phyloP scores from a whole-genome alignment of 2,329 filamentous ascomycete genomes.

The Sclerotinia nivalis region DNA sequence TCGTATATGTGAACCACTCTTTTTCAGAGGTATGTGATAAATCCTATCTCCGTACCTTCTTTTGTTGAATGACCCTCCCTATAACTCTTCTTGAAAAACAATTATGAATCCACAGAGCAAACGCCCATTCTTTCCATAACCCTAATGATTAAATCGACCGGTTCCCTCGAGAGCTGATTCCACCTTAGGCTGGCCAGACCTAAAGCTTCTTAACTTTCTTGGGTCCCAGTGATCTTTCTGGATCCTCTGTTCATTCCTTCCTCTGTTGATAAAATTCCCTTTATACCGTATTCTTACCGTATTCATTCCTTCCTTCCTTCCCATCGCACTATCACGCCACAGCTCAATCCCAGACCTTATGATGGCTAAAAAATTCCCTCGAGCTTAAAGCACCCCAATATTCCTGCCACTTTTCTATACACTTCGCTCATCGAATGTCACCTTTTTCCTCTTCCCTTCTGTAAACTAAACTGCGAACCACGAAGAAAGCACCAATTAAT shows the following conservation, averaged over 20 bases:
- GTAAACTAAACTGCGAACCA: neutral
- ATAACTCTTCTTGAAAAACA: too few species aligned
- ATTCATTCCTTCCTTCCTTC: neutral
- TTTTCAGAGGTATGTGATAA: neutral
- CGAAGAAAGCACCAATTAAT: neutral
- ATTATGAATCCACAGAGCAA: neutral
- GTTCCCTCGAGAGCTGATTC: neutral
- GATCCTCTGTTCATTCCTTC: neutral
- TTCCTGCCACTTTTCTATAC: neutral
- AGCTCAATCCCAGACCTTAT: neutral
- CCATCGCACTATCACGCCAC: neutral
- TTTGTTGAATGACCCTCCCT: too few species aligned
- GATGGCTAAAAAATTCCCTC: neutral
- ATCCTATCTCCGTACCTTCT: neutral
- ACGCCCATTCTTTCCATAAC: too few species aligned
- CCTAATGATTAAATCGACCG: neutral
- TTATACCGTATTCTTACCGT: too few species aligned
- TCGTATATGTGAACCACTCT: neutral
- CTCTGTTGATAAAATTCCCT: accelerated
- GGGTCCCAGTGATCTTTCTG: neutral
- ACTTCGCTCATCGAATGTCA: neutral
- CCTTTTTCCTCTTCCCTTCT: neutral
- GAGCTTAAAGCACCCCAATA: too few species aligned
- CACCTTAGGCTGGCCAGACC: slow-evolving; percentile 12
- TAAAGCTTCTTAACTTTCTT: neutral